Percentiles rank a stretch among this genome's conserved stretches.
Conservation (phyloP, 108 stramenopile species). For the Cyclostephanos tholiformis region DNA sequence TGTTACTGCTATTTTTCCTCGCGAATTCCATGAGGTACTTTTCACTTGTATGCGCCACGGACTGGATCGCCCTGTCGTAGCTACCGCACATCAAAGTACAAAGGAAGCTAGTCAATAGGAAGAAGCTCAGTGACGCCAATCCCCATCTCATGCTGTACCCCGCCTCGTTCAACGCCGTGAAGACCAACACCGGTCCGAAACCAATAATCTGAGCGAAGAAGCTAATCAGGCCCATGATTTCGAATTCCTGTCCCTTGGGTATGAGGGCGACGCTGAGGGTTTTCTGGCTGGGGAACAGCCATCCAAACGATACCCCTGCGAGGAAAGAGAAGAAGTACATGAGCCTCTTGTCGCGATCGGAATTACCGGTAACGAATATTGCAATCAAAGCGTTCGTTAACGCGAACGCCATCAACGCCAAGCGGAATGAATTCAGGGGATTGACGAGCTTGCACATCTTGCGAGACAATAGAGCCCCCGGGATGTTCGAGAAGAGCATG, state of each 20-base stretch:
- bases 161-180: slow-evolving; percentile 71
- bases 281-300: slow-evolving; percentile 59
- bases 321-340: slow-evolving; percentile 31
- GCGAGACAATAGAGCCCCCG: slow-evolving; percentile 53
- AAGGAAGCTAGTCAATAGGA: slow-evolving; percentile 21
- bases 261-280: slow-evolving; percentile 41
- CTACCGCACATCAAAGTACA: slow-evolving; percentile 44
- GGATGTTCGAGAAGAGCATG: slow-evolving; percentile 51
- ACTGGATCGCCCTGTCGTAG: slow-evolving; percentile 22
- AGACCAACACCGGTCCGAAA: slow-evolving; percentile 77
- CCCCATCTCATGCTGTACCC: slow-evolving; percentile 61
- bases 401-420: slow-evolving; percentile 37
- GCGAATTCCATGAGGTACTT: slow-evolving; percentile 32
- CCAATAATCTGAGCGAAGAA: slow-evolving; percentile 61
- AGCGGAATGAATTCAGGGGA: slow-evolving; percentile 50
- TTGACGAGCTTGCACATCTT: slow-evolving; percentile 48
- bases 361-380: slow-evolving; percentile 39
- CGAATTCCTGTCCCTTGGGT: slow-evolving; percentile 56
- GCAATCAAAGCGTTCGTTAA: slow-evolving; percentile 35
- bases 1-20: slow-evolving; percentile 4
- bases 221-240: slow-evolving; percentile 64
- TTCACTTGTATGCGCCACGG: slow-evolving; percentile 44
- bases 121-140: slow-evolving; percentile 33
- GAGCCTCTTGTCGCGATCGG: slow-evolving; percentile 30
- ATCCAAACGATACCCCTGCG: slow-evolving; percentile 40